phyloP scores from a whole-genome alignment of 2,329 filamentous ascomycete species.

The Penicillium italicum region DNA sequence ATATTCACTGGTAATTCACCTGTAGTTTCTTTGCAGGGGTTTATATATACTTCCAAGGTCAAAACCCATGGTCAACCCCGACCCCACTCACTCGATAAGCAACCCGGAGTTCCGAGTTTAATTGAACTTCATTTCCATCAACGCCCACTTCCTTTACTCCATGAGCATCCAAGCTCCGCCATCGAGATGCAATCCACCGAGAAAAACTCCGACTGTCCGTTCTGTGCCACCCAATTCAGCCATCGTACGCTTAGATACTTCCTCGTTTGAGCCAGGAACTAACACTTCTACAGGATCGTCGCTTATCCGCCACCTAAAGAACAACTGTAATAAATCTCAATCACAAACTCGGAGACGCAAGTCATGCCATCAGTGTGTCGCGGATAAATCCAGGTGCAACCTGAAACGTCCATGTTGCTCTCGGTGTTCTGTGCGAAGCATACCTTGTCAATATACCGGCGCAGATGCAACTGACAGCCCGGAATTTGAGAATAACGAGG shows the following conservation, averaged over 20 bases:
- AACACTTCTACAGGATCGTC: neutral
- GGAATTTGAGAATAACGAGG: neutral
- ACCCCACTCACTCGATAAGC: neutral
- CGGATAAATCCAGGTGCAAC: neutral
- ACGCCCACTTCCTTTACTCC: neutral
- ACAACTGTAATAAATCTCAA: slow-evolving; percentile 2
- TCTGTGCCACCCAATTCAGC: neutral
- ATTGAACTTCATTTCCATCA: neutral
- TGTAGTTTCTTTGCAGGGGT: neutral
- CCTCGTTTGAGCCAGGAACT: neutral
- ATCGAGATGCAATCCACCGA: neutral
- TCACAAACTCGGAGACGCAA: neutral
- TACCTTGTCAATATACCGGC: neutral
- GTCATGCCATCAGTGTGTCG: slow-evolving; percentile 3
- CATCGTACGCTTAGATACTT: neutral
- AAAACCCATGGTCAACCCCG: too few species aligned
- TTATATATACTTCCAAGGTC: neutral
- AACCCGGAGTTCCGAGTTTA: slow-evolving; percentile 7
- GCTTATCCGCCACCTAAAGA: slow-evolving; percentile 6
- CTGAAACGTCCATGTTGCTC: slow-evolving; percentile 2
- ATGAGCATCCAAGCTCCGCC: neutral
- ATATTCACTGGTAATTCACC: neutral
- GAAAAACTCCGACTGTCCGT: neutral
- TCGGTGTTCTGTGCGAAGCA: neutral
- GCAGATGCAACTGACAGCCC: neutral